Conservation (phyloP, 768 basidiomycete species). For the Lenzites betulinus region DNA sequence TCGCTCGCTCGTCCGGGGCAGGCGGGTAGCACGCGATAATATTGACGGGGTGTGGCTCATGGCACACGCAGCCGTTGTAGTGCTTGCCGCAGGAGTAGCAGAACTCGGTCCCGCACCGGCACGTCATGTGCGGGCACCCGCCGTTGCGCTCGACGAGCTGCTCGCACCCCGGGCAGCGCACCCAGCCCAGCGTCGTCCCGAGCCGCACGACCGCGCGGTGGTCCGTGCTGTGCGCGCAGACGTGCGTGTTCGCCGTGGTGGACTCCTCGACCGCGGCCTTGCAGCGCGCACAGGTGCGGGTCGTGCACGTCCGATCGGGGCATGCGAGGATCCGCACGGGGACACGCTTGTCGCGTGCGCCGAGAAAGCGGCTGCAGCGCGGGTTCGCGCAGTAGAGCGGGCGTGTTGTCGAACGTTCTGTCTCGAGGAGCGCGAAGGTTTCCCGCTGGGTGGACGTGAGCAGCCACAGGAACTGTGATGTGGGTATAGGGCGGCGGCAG, state of each 20-base stretch:
- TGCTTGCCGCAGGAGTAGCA: slow-evolving; percentile 22
- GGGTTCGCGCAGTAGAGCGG: slow-evolving; percentile 33
- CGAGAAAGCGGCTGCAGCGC: slow-evolving; percentile 32
- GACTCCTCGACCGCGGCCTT: slow-evolving; percentile 9
- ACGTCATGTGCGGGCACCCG: slow-evolving; percentile 35
- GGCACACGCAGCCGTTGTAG: slow-evolving; percentile 31
- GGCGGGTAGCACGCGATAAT: too few species aligned
- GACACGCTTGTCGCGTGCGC: slow-evolving; percentile 16
- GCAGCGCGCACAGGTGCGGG: slow-evolving; percentile 28
- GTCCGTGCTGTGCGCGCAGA: slow-evolving; percentile 19
- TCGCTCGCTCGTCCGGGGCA: too few species aligned
- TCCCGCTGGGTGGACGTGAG: slow-evolving; percentile 11
- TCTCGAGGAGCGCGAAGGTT: slow-evolving; percentile 22
- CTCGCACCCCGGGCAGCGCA: slow-evolving; percentile 31
- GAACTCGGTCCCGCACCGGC: slow-evolving; percentile 22
- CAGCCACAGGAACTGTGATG: slow-evolving; percentile 17
- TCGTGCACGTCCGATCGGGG: slow-evolving; percentile 15
- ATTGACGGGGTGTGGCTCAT: too few species aligned
- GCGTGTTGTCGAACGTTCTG: slow-evolving; percentile 27
- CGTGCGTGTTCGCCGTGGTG: slow-evolving; percentile 7
- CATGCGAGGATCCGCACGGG: slow-evolving; percentile 20
- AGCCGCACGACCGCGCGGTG: slow-evolving; percentile 20
- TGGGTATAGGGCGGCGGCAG: slow-evolving; percentile 28
- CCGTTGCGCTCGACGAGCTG: slow-evolving; percentile 29
- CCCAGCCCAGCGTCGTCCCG: slow-evolving; percentile 24